These are phyloP conservation scores for Tubosaeta sp. DNA, from an alignment of 768 basidiomycete species.

Conservation along the genomic window DNA sequence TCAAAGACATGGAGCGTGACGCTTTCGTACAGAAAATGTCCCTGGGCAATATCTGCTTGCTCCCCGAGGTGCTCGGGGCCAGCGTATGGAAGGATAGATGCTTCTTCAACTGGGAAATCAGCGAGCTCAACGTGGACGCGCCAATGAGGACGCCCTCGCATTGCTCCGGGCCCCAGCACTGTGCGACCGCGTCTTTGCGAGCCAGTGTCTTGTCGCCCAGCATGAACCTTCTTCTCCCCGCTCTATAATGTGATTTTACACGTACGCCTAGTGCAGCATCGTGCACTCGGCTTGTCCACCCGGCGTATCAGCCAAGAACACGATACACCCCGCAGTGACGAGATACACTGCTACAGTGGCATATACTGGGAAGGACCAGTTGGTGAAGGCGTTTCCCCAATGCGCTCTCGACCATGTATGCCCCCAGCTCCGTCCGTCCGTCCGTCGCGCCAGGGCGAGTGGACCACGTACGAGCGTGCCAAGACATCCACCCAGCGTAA, in stretches of 20 bases:
- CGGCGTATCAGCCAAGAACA: constrained; percentile 51
- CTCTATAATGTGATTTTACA: not conserved
- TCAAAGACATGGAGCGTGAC: no score
- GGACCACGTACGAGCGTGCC: constrained; percentile 63
- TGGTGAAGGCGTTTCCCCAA: constrained; percentile 62
- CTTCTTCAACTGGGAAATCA: no score
- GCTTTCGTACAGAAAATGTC: no score
- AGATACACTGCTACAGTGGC: constrained; percentile 64
- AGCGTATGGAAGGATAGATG: no score
- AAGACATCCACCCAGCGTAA: constrained; percentile 79
- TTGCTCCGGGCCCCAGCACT: no score
- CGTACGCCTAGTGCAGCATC: constrained; percentile 17
- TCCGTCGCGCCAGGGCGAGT: not conserved
- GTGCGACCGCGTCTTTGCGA: no score
- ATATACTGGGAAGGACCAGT: constrained; percentile 71
- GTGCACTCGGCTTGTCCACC: constrained; percentile 28
- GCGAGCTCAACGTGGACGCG: no score
- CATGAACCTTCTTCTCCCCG: not conserved
- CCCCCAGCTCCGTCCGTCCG: constrained; percentile 40
- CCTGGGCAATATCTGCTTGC: no score
- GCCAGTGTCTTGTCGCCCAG: no score
- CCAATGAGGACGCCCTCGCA: constrained; percentile 9
- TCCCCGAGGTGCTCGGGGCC: no score
- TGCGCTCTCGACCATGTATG: constrained; percentile 67
- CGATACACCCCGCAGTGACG: constrained; percentile 57